These are phyloP conservation scores for Beverwykella pulmonaria DNA, from an alignment of 495 filamentous ascomycete genomes.

Conservation along the genomic window DNA sequence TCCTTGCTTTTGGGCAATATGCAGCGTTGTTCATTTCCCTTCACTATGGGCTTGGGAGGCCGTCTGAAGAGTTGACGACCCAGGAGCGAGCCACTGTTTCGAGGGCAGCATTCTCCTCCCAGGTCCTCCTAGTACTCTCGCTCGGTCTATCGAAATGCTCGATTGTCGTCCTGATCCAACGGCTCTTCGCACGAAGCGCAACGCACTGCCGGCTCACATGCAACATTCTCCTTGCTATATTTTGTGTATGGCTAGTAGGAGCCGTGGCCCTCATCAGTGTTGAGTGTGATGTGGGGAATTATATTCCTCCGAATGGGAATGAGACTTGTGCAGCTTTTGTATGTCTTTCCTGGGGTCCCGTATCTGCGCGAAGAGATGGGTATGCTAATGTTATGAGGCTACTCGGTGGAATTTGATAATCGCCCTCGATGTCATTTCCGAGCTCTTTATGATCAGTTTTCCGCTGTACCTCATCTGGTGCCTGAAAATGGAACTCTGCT, in stretches of 20 bases:
- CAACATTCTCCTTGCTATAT: slow-evolving; percentile 32
- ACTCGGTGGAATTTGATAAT: slow-evolving; percentile 29
- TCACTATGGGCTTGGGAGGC: slow-evolving; percentile 16
- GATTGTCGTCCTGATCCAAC: slow-evolving; percentile 36
- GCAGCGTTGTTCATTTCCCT: slow-evolving; percentile 16
- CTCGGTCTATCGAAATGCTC: slow-evolving; percentile 39
- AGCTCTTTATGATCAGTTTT: slow-evolving; percentile 24
- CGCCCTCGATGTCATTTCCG: slow-evolving; percentile 26
- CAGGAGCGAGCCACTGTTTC: not conserved
- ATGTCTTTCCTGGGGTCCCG: not conserved
- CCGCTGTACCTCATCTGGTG: slow-evolving; percentile 24
- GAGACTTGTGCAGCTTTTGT: slow-evolving; percentile 32
- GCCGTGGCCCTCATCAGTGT: slow-evolving; percentile 24
- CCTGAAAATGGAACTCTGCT: slow-evolving; percentile 26
- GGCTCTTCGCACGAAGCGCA: slow-evolving; percentile 32
- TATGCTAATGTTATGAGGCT: not conserved
- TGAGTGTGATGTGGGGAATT: slow-evolving; percentile 13
- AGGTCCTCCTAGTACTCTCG: slow-evolving; percentile 26
- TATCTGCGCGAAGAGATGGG: not conserved
- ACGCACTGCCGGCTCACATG: slow-evolving; percentile 19
- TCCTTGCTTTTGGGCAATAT: slow-evolving; percentile 18
- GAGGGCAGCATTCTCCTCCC: slow-evolving; percentile 17
- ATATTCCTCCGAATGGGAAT: not conserved
- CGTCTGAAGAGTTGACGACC: slow-evolving; percentile 2
- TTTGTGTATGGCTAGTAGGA: slow-evolving; percentile 22